Evolutionary conservation across 1,139 yeast genomes (phyloP), one percentile per base, ranked within the genome.

Genomic region (Zygoascus sp.): DNA sequence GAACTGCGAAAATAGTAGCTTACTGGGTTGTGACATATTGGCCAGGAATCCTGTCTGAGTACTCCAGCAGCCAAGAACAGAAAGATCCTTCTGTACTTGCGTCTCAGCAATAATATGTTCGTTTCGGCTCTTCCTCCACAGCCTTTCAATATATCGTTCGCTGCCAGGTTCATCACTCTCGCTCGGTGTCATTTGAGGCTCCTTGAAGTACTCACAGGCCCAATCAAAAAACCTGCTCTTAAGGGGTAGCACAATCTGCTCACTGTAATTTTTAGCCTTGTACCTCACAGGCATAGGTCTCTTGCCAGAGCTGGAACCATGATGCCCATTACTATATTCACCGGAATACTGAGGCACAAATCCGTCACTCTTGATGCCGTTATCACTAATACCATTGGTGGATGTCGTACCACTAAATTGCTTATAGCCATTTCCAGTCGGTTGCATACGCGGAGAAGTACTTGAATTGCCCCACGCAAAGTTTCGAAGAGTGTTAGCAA

Each of bases 141-240:
- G 69, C 50, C 96, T 74, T 57, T 80, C 83, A 30, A 86, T 80
- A 58, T 88, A 87, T 53, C 88, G 92, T 52, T 83, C 80, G 49
- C 96, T 86, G 0, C 97, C 98, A 0, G 96, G 95, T 61, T 90
- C 96, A 57, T 92, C 97, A 16, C 81, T 72, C 59, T 92, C 97
- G 49, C 80, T 78, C 53, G 80, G 81, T 15, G 88, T 81, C 84
- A 92, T 85, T 62, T 92, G 97, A 0, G 99, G 97, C 61, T 90
- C 97, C 60, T 90, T 96, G 68, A 90, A 92, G 61, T 89, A 90
- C 62, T 92, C 98, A 53, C 86, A 74, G 59, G 92, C 80, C 71
- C 89, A 92, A 49, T 87, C 95, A 55, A 90, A 81, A 61, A 92
- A 90, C 3, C 83, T 82, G 17, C 95, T 83, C 13, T 74, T 73